phyloP scores from a whole-genome alignment of 2,329 filamentous ascomycete species.

The Ceratocystis albifundus region DNA sequence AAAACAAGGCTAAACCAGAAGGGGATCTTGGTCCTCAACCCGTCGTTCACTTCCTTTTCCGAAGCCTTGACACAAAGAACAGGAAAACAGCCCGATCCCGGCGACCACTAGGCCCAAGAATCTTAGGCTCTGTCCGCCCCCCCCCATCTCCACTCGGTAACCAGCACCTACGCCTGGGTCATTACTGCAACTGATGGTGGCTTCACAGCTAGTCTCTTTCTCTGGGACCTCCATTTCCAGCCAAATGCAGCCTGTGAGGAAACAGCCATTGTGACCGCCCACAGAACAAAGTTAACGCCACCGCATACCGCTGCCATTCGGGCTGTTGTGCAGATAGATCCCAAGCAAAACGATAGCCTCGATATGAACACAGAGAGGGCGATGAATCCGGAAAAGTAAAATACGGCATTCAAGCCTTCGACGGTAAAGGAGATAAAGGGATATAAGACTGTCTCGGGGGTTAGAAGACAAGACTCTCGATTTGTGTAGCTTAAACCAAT shows the following conservation, averaged over 20 bases:
- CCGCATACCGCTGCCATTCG: conserved; percentile 45
- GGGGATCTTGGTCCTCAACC: not conserved
- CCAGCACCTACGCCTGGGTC: conserved; percentile 3
- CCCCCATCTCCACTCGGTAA: conserved; percentile 24
- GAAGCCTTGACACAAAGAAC: not conserved
- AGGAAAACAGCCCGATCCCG: not conserved
- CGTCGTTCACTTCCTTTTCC: not conserved
- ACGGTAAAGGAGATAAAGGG: conserved; percentile 39
- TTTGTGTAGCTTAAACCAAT: conserved; percentile 1
- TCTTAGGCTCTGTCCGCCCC: conserved; percentile 22
- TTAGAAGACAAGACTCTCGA: conserved; percentile 8
- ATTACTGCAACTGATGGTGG: not conserved
- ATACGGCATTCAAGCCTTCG: conserved; percentile 42
- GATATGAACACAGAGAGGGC: conserved; percentile 47
- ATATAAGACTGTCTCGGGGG: conserved; percentile 33
- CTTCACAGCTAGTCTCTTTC: conserved; percentile 32
- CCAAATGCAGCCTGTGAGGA: conserved; percentile 38
- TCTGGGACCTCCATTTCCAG: conserved; percentile 25
- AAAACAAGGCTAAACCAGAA: not conserved
- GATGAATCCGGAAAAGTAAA: conserved; percentile 50
- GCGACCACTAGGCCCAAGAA: not conserved
- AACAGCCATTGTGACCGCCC: conserved; percentile 40
- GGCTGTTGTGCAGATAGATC: conserved; percentile 45
- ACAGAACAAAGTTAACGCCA: conserved; percentile 42
- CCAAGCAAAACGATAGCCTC: conserved; percentile 45